phyloP scores from a whole-genome alignment of 163 green algal genomes.

The Scenedesmus sp. region DNA sequence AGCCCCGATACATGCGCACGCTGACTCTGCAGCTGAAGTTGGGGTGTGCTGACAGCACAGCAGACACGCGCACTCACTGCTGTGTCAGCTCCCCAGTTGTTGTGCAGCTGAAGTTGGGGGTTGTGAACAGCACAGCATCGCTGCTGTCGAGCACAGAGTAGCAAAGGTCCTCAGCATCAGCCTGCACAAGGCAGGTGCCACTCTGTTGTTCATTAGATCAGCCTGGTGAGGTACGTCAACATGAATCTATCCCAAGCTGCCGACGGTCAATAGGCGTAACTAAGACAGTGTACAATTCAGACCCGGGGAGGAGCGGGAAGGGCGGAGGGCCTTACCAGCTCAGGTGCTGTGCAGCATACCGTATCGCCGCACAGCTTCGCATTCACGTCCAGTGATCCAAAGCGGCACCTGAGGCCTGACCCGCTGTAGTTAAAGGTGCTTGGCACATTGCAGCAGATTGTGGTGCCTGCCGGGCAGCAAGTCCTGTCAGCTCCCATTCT shows the following conservation, averaged over 20 bases:
- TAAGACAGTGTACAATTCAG: too few species aligned
- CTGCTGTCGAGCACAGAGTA: constrained; percentile 24
- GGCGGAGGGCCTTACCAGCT: neutral
- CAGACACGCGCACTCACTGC: neutral
- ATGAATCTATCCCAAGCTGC: too few species aligned
- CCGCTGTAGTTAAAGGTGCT: too few species aligned
- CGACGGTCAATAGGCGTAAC: too few species aligned
- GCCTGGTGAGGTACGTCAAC: too few species aligned
- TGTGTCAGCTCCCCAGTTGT: neutral
- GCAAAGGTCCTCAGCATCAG: neutral
- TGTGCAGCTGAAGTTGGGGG: neutral
- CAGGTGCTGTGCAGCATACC: constrained; percentile 21
- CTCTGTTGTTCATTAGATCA: neutral
- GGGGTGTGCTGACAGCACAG: too few species aligned
- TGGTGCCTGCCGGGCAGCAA: neutral
- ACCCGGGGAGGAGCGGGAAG: too few species aligned
- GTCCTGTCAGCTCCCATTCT: neutral
- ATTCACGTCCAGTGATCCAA: constrained; percentile 27
- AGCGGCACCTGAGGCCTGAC: constrained; percentile 35
- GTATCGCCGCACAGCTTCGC: neutral
- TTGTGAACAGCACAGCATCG: constrained; percentile 14
- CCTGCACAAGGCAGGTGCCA: neutral
- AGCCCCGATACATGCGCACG: too few species aligned
- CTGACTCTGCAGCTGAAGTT: too few species aligned
- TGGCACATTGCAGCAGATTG: constrained; percentile 25